These are phyloP conservation scores for Coemansia brasiliensis DNA, from an alignment of 192 early-diverging fungal genomes.

Conservation along the genomic window DNA sequence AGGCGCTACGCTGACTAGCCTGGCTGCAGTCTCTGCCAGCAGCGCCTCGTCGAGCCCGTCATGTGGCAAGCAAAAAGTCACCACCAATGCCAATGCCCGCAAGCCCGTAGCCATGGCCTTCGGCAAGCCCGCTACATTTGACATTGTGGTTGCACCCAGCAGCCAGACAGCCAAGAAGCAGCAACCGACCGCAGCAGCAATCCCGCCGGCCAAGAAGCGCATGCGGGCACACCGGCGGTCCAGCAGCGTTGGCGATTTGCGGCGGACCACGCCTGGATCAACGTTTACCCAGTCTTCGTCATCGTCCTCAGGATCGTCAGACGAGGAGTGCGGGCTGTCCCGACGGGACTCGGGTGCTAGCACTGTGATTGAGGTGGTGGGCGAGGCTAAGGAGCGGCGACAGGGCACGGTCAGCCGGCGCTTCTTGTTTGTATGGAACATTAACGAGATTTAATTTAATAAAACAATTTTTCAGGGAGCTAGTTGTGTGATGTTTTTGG, in stretches of 20 bases:
- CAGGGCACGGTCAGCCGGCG: conserved; percentile 45
- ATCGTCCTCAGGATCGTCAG: background rate
- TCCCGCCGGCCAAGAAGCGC: conserved; percentile 41
- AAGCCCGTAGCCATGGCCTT: conserved; percentile 45
- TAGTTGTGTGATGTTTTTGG: conserved; percentile 14
- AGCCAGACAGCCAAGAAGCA: background rate
- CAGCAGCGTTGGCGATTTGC: conserved; percentile 36
- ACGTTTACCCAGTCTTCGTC: conserved; percentile 5
- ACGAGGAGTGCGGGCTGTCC: background rate
- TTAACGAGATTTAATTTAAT: conserved; percentile 27
- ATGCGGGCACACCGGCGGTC: conserved; percentile 39
- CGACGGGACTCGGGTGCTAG: conserved; percentile 40
- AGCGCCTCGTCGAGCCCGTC: background rate
- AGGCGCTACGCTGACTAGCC: conserved; percentile 41
- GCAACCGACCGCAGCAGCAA: background rate
- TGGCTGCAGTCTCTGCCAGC: background rate
- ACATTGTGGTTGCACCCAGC: conserved; percentile 21
- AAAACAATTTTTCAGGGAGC: background rate
- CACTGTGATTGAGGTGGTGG: conserved; percentile 45
- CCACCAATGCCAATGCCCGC: conserved; percentile 1
- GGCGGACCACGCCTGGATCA: conserved; percentile 13
- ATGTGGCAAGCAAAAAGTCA: background rate
- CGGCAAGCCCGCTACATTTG: conserved; percentile 45
- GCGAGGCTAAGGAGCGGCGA: conserved; percentile 46
- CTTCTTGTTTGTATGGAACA: conserved; percentile 54